Base-by-base conservation (phyloP, 768 basidiomycete species). In the Podaxis sp. region DNA sequence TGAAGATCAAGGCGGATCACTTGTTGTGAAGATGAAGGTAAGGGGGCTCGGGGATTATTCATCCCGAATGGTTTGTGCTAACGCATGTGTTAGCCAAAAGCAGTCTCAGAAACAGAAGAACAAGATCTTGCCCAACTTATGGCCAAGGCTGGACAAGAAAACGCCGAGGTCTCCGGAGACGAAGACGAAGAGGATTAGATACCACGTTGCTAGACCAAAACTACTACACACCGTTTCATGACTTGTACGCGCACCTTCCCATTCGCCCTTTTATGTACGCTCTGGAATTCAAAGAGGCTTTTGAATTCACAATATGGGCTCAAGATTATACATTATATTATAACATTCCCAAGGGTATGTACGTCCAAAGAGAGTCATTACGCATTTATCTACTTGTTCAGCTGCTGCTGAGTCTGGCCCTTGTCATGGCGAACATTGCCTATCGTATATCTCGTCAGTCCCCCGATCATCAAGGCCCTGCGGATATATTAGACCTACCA, bases 21-120 rank as follows among this genome's bases (percentile, higher is more conserved):
- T 98, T 61, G 80, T 90, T 35, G 89, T 99, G 38, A 98, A 98
- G 80, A 98, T 99, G 95, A 95, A 93, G 86, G 95, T 91, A 62
- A 48, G 76, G 35, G 48, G 35, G 48, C 16, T 44, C 32, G 32
- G 16, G 32, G 16, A 18, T 18, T 36, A 27, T 57, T 11, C 4
- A 21, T 25, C 35, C 23, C 32, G 5, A 23, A 16, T 28, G 48
- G 16, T 50, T 21, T 6, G 21, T 27, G 23, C 63, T 50, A 16
- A 44, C 50, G 44, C n/a, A 7, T 23, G 62, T 18, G 63, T 32
- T 66, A 97, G 94, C 97, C 97, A 62, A 98, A 98, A 81, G 94
- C 96, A 1, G 90, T 99, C 38, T 95, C 93, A 25, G 97, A 98
- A 73, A 92, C 91, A 4, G 97, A 99, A 76, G 97, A 99, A 73